phyloP scores from a whole-genome alignment of 192 early-diverging fungal species.

The Linnemannia elongata region DNA sequence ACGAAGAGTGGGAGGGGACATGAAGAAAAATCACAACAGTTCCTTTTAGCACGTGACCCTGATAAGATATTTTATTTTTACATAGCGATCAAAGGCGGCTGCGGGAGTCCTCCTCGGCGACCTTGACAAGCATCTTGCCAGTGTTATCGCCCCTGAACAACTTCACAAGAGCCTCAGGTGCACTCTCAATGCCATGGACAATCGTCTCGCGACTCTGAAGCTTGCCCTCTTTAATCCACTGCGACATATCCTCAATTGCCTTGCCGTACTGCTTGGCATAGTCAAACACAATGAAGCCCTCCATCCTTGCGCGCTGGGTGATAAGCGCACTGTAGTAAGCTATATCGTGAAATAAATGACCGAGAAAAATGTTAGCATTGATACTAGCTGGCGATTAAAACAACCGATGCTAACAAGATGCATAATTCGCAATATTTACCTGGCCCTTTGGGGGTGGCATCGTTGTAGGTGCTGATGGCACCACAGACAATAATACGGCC shows the following conservation, averaged over 20 bases:
- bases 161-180: slow-evolving; percentile 59
- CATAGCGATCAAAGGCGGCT: slow-evolving; percentile 45
- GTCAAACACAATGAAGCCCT: slow-evolving; percentile 66
- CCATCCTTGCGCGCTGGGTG: slow-evolving; percentile 63
- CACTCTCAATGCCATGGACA: slow-evolving; percentile 66
- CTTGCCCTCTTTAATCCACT: slow-evolving; percentile 63
- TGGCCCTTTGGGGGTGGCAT: slow-evolving; percentile 53
- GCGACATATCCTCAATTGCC: slow-evolving; percentile 57
- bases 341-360: not conserved
- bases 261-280: slow-evolving; percentile 55
- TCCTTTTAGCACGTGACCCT: not conserved
- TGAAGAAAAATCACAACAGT: slow-evolving; percentile 14
- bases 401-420: not conserved
- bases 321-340: slow-evolving; percentile 61
- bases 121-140: slow-evolving; percentile 68
- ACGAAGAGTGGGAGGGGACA: not conserved
- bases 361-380: not conserved
- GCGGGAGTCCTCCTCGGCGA: slow-evolving; percentile 46
- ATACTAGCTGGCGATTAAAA: not conserved
- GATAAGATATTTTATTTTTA: too few relatives aligned
- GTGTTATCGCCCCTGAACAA: slow-evolving; percentile 66
- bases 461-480: slow-evolving; percentile 66
- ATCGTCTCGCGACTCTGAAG: slow-evolving; percentile 59
- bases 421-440: slow-evolving; percentile 12
- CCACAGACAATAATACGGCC: slow-evolving; percentile 67